A percentile compares a stretch with the other conserved stretches of the same genome.
These are phyloP conservation scores for Nicotiana attenuata DNA, from an alignment of 257 asterid genomes.

Conservation along the genomic window DNA sequence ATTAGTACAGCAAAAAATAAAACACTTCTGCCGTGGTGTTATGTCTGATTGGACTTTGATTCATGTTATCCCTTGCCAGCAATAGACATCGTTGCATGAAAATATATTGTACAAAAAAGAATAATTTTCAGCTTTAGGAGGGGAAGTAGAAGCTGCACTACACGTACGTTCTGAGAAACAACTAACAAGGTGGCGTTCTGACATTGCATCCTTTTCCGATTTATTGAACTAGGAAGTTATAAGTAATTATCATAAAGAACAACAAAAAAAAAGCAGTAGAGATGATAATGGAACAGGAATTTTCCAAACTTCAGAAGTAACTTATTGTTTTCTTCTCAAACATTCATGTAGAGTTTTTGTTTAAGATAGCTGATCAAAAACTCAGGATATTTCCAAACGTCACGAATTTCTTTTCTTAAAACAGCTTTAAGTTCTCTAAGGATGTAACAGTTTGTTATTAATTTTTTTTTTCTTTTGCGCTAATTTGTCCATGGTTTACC, in stretches of 20 bases:
- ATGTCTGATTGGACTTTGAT: neutral
- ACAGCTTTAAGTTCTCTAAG: too few species aligned
- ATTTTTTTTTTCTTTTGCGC: too few species aligned
- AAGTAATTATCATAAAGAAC: neutral
- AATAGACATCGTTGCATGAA: neutral
- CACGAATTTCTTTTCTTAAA: too few species aligned
- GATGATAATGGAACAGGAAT: neutral
- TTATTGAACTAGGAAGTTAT: neutral
- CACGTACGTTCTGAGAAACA: neutral
- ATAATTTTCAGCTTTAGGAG: neutral
- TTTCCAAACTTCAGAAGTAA: neutral
- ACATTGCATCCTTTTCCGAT: neutral
- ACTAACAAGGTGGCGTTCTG: neutral
- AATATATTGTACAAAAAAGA: too few species aligned
- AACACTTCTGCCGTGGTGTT: neutral
- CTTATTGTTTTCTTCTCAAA: too few species aligned
- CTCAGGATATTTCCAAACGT: too few species aligned
- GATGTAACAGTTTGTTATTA: too few species aligned
- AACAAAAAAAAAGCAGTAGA: neutral
- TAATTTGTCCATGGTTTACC: too few species aligned
- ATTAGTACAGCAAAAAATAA: neutral
- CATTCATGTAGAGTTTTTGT: too few species aligned
- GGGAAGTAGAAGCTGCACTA: neutral
- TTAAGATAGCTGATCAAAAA: too few species aligned
- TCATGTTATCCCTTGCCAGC: too few species aligned